Evolutionary conservation across 495 filamentous ascomycete genomes (phyloP), one percentile per base, ranked within the genome.

Genomic region (Tuber umbilicatum): DNA sequence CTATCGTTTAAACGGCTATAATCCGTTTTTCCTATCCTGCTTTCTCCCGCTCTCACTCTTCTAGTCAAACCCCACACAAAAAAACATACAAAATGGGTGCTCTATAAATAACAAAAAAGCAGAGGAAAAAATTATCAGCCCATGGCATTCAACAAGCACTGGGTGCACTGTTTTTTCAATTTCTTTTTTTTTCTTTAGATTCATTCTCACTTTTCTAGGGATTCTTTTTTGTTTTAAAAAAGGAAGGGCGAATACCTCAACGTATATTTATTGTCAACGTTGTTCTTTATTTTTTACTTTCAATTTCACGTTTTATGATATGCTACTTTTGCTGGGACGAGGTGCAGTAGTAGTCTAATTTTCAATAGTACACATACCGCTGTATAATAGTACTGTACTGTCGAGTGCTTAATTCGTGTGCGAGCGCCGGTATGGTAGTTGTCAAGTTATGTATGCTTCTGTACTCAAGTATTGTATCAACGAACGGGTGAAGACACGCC

Each of bases 141-240:
- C 75, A 77, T 77, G 68, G 71, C 75, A 35, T 74, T 79, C 77
- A 79, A 74, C 75, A 70, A 64, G 74, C 71, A 71, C 41, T 78
- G 71, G 76, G 71, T 68, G 47, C 35, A 37, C 42, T 35, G 47
- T 73, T 55, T 70, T 47, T 76, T 41, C 27, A 19, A 19, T 47
- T 75, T 70, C 40, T 68, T 45, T 27, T 50, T 45, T 76, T 40
- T 60, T 5, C n/a, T 74, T 16, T 47, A 23, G 73, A 23, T 31
- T 27, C 43, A 27, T 40, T 40, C 21, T 31, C 31, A 40, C 45
- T n/a, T 42, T 9, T 35, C 55, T 64, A 17, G 27, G 21, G 40
- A 40, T 37, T 74, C 45, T 38, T 31, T 37, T 27, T 43, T 23
- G 7, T 23, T 37, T 50, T 50, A 74, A 14, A 35, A 38, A 23